A percentile compares a stretch with the other conserved stretches of the same genome.
Evolutionary conservation across 192 early-diverging fungal species (phyloP).

Genomic region (Cladochytrium replicatum): DNA sequence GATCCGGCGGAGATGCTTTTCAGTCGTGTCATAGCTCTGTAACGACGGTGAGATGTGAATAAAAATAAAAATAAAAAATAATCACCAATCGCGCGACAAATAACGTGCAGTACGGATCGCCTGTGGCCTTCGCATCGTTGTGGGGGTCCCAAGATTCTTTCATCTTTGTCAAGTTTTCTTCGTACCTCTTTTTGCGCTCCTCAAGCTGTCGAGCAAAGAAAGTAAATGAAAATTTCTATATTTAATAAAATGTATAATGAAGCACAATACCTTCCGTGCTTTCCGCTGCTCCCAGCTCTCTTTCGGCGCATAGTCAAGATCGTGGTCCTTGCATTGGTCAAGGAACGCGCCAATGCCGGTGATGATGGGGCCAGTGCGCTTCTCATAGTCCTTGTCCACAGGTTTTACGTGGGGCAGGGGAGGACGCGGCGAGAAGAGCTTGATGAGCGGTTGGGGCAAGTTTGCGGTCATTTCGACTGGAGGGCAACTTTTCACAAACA

Average conservation of each 20-base stretch:
- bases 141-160: constrained; percentile 60
- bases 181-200: constrained; percentile 44
- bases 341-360: constrained; percentile 52
- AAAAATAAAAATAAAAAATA: too few species aligned
- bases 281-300: constrained; percentile 58
- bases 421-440: constrained; percentile 75
- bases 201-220: too few species aligned
- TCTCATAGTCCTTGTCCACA: constrained; percentile 52
- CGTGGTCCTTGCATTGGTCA: constrained; percentile 40
- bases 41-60: not conserved
- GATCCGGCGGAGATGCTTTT: constrained; percentile 62
- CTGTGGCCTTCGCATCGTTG: constrained; percentile 57
- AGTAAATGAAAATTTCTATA: not conserved
- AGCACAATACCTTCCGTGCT: constrained; percentile 48
- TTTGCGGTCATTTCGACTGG: too few species aligned
- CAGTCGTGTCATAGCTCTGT: constrained; percentile 60
- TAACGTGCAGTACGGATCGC: constrained; percentile 88
- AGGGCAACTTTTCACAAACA: too few species aligned
- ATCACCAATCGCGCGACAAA: constrained; percentile 73
- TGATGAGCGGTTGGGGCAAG: too few species aligned
- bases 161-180: constrained; percentile 44
- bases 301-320: constrained; percentile 62
- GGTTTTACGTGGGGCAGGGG: constrained; percentile 56
- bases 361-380: constrained; percentile 41
- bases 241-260: constrained; percentile 4